Evolutionary conservation across 495 filamentous ascomycete genomes (phyloP), one percentile per base, ranked within the genome.

Genomic region (Collariella sp.): DNA sequence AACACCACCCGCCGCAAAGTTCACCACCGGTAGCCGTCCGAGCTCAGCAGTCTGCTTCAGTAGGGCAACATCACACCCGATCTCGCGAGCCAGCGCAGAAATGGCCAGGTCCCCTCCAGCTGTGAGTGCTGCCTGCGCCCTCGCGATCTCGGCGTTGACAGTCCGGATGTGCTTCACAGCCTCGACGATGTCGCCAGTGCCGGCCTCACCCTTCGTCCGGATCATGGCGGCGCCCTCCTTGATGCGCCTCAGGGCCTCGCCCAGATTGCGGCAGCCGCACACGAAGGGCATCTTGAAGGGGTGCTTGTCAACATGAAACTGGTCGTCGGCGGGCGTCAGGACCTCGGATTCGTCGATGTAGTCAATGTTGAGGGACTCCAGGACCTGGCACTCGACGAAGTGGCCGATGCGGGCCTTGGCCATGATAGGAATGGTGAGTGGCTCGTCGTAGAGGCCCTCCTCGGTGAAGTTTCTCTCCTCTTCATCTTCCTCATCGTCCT

Each of bases 361-460:
- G 77, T 98, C 93, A 55, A 96, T 86, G 55, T 88, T 91, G 45
- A 98, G 80, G 49, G 88, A 82, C 77, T 97, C 86, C 54, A 98
- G 85, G 76, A 98, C 94, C 86, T 93, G 91, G 76, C 91, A 96
- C 75, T 98, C 93, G 57, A 95, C 90, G 60, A 96, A 88, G 72
- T 98, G 93, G 22, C 93, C 93, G 67, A 98, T 98, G 69, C 93
- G 84, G 16, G 91, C 93, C 76, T 98, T 98, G 19, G 93, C 93
- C 93, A 98, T 98, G 70, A 98, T 94, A 55, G 93, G 93, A 58
- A 97, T 96, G 15, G 93, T 97, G n/a, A 98, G n/a, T n/a, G n/a
- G n/a, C n/a, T n/a, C n/a, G n/a, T n/a, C n/a, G n/a, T n/a, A n/a
- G n/a, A n/a, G n/a, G n/a, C n/a, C n/a, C n/a, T n/a, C n/a, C n/a